Conservation (phyloP, 164 flowering plant genomes). For the Berberis thunbergii region DNA sequence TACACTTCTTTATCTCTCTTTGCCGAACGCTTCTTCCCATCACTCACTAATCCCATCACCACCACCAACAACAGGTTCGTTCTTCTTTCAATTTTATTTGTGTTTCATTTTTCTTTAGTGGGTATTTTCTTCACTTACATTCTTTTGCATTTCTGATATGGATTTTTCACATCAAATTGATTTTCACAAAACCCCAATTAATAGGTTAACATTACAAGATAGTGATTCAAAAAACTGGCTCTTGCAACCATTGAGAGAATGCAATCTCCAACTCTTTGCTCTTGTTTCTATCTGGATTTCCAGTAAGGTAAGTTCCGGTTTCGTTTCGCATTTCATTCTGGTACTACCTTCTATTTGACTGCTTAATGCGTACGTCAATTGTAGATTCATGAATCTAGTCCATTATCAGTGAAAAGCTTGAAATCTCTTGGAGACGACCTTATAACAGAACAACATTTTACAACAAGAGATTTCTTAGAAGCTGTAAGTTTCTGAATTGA, state of each 20-base stretch:
- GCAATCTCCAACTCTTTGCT: constrained; percentile 71
- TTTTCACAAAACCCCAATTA: too few species aligned
- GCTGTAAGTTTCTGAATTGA: constrained; percentile 39
- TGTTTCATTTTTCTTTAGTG: too few species aligned
- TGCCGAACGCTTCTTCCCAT: constrained; percentile 50
- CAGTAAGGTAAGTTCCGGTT: constrained; percentile 38
- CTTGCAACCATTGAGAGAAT: constrained; percentile 46
- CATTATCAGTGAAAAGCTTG: constrained; percentile 40
- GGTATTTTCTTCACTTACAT: too few species aligned
- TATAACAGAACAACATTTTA: constrained; percentile 69
- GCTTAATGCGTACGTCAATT: background rate
- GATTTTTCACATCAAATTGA: too few species aligned
- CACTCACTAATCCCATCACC: constrained; percentile 30
- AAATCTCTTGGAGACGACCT: constrained; percentile 46
- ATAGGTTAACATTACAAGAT: background rate
- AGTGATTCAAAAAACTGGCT: constrained; percentile 36
- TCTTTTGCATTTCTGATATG: too few species aligned
- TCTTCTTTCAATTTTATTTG: background rate
- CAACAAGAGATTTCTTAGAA: constrained; percentile 51
- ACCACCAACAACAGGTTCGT: constrained; percentile 22
- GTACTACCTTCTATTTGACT: background rate
- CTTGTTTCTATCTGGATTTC: constrained; percentile 70
- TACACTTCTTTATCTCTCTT: constrained; percentile 65
- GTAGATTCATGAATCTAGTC: constrained; percentile 52
- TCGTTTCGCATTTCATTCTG: background rate